Evolutionary conservation across 1,139 yeast genomes (phyloP).

Genomic region (Zygosaccharomyces sapae): DNA sequence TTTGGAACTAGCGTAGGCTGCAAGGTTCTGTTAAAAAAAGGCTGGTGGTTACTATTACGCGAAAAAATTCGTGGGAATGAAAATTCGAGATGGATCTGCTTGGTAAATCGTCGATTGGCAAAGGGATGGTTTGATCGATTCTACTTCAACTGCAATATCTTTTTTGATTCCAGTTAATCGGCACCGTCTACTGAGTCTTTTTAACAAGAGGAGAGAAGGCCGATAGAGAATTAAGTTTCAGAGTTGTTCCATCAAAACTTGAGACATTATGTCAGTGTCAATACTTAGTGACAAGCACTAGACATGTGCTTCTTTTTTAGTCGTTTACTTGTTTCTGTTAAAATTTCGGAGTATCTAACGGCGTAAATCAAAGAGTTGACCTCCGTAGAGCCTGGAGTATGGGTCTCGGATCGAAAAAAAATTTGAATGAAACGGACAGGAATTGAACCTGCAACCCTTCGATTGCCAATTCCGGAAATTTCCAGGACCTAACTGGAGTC

Average conservation of each 20-base stretch:
- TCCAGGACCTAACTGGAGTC: conserved; percentile 59
- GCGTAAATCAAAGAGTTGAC: too few relatives aligned
- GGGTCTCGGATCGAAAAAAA: too few relatives aligned
- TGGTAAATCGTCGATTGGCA: neutral
- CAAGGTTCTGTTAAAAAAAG: neutral
- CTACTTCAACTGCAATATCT: neutral
- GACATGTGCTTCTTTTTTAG: too few relatives aligned
- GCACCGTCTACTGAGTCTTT: too few relatives aligned
- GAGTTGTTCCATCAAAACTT: too few relatives aligned
- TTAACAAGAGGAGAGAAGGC: too few relatives aligned
- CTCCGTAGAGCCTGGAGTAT: too few relatives aligned
- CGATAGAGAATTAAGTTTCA: too few relatives aligned
- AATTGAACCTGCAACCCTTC: conserved; percentile 75
- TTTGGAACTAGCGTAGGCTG: neutral
- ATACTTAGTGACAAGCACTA: too few relatives aligned
- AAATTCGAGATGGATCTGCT: neutral
- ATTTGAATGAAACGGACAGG: conserved; percentile 59
- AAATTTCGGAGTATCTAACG: too few relatives aligned
- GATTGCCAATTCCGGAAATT: conserved; percentile 39
- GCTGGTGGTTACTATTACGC: neutral
- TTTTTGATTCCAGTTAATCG: neutral
- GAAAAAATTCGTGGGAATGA: neutral
- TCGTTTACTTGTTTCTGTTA: too few relatives aligned
- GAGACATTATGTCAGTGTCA: too few relatives aligned
- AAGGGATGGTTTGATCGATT: neutral